Conservation (phyloP, 257 asterid genomes). For the Mentha longifolia region DNA sequence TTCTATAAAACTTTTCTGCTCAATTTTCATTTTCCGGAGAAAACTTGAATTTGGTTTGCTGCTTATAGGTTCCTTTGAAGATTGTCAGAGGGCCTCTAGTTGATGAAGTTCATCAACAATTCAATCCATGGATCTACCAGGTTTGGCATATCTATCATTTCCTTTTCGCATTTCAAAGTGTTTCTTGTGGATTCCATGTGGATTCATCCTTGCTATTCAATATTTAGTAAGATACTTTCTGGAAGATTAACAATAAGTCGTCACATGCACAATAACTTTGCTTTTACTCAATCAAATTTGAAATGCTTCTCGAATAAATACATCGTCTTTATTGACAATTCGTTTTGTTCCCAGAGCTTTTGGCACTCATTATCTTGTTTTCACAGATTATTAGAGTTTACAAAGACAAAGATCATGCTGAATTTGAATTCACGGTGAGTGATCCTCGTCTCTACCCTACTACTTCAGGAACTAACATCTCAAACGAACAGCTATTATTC, state of each 20-base stretch:
- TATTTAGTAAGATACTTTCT: no score
- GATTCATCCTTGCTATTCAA: no score
- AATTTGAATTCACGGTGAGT: conserved; percentile 84
- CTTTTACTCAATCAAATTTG: no score
- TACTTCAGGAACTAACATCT: conserved; percentile 1
- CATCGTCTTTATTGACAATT: no score
- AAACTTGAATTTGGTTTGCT: not conserved
- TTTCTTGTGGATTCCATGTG: not conserved
- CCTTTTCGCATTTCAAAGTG: not conserved
- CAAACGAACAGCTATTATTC: not conserved
- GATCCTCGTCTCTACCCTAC: conserved; percentile 9
- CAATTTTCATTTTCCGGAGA: not conserved
- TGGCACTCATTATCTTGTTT: conserved; percentile 25
- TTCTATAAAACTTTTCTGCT: not conserved
- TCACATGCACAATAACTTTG: no score
- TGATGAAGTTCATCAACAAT: conserved; percentile 87
- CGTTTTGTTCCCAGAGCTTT: not conserved
- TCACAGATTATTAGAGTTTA: conserved; percentile 74
- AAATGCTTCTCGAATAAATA: no score
- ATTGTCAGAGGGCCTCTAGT: conserved; percentile 71
- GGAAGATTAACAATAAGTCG: no score
- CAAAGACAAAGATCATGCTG: conserved; percentile 87
- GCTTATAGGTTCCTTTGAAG: conserved; percentile 65
- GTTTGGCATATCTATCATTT: conserved; percentile 34
- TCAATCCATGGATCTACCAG: conserved; percentile 85